Evolutionary conservation across 148 eudicot genomes (phyloP), one percentile per base, ranked within the genome.

Genomic region (Heliamphora exappendiculata): DNA sequence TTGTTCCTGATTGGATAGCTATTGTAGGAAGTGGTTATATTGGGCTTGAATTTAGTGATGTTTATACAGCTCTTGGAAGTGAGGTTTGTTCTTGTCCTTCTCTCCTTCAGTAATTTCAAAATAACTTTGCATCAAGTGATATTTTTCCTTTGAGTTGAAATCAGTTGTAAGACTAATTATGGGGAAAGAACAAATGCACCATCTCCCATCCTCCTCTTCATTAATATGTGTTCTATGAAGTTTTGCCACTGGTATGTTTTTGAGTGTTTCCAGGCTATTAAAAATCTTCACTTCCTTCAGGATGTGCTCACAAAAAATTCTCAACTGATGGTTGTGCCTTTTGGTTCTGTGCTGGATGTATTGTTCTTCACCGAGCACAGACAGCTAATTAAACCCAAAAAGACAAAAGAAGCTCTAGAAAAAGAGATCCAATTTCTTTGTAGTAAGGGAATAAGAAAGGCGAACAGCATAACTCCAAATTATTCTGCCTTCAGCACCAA

Each of bases 11-110:
- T 55, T 96, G 99, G 99, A 93, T 96, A 76, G 99, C 97, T 72
- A 96, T 96, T 64, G 91, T 96, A 5, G 99, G 99, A 78, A 96
- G 99, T 90, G 99, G 99, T 74, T 96, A 96, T 72, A 96, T 96
- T 84, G 99, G 99, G 79, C 99, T 96, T 66, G 99, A 96, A 77
- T 96, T 96, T 80, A 96, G 99, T 81, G 99, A 96, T 86, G 99
- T 96, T 73, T 96, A 96, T 78, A 96, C 99, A 57, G 99, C 99
- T 67, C 97, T 96, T 82, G 99, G 99, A 81, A 96, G 99, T 86
- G 99, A 96, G 99, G 99, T 95, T 45, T 44, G 22, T 70, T 47
- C 41, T 50, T 70, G 37, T 12, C 31, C 33, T 58, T 58, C 64
- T 28, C 64, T 58, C 31, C 34, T 58, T 24, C 64, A 58, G 16